These are phyloP conservation scores for Lactarius akahatsu DNA, from an alignment of 768 basidiomycete genomes.

Conservation along the genomic window DNA sequence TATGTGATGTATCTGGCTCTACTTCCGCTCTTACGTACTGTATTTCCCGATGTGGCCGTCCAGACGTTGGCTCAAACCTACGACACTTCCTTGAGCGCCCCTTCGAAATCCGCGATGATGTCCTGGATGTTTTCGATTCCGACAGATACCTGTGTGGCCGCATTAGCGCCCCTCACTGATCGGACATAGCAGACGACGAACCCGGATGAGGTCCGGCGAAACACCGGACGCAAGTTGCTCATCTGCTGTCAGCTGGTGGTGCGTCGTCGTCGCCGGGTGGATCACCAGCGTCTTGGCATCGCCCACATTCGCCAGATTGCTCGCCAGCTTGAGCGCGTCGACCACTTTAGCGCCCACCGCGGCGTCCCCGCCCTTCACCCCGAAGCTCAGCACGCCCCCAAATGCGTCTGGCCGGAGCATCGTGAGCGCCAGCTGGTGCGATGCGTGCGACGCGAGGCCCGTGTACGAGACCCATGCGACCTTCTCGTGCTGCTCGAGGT, in stretches of 20 bases:
- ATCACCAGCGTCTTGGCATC: constrained; percentile 82
- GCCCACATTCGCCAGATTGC: constrained; percentile 71
- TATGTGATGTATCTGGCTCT: not conserved
- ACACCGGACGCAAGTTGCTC: constrained; percentile 70
- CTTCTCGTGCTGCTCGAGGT: constrained; percentile 58
- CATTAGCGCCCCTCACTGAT: not conserved
- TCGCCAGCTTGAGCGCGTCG: constrained; percentile 68
- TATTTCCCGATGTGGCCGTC: not conserved
- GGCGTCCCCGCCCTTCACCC: constrained; percentile 56
- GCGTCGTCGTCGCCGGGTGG: constrained; percentile 76
- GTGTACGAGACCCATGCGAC: constrained; percentile 80
- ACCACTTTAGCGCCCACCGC: constrained; percentile 57
- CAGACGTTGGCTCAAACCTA: not conserved
- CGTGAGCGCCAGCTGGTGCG: constrained; percentile 56
- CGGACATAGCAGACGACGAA: constrained; percentile 35
- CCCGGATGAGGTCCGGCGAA: constrained; percentile 72
- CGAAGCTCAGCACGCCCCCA: constrained; percentile 79
- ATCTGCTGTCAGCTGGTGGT: constrained; percentile 60
- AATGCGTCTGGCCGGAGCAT: constrained; percentile 56
- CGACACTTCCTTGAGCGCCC: constrained; percentile 37
- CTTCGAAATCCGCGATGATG: constrained; percentile 45
- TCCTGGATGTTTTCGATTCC: constrained; percentile 44
- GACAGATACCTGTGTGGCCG: constrained; percentile 39
- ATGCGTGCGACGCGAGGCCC: constrained; percentile 62
- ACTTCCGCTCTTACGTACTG: not conserved